Base-by-base conservation (phyloP, 768 basidiomycete species). In the Naematelia aurantialba region DNA sequence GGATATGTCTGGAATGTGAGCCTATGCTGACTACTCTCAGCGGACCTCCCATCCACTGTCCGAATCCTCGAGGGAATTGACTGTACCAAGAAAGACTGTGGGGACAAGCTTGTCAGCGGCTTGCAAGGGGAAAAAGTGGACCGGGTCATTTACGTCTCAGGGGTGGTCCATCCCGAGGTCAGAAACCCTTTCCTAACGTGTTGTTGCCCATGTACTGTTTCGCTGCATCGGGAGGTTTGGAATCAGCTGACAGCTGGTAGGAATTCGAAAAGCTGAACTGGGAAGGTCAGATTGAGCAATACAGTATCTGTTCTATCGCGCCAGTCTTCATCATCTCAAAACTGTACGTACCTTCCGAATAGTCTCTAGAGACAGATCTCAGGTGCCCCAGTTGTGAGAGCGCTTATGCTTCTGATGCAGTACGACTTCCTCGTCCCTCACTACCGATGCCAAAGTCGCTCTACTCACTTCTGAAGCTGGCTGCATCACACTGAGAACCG, bases 391-490 rank as follows among this genome's bases (percentile, higher is more conserved):
- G 25, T 52, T 12, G 4, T n/a, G 14, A 25, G 14, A 31, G 21
- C 45, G 24, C 42, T 12, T 14, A 24, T 52, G 12, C 12, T 27
- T 51, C 22, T 24, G 29, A 2, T 30, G 17, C 60, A 70, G 69
- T 21, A 47, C 58, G 22, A 58, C 52, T 30, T 61, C 65, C 10
- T 55, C 61, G 2, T 62, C 62, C 42, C 63, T 81, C 21, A 56
- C 75, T 0, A 63, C 68, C 0, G 55, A 65, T 12, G 78, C 80
- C 0, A 81, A 81, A 58, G 69, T 82, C 56, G 67, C 81, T 29
- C 69, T 82, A 2, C 74, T 82, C 24, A 80, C 80, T 1, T 80
- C 81, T 2, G 82, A 82, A 73, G 81, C 79, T 5, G 82, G 81
- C 0, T 81, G 80, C 2, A 79, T 81, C 55, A 67, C 65, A 26